phyloP scores from a whole-genome alignment of 2,329 filamentous ascomycete genomes.

The Rosellinia necatrix region DNA sequence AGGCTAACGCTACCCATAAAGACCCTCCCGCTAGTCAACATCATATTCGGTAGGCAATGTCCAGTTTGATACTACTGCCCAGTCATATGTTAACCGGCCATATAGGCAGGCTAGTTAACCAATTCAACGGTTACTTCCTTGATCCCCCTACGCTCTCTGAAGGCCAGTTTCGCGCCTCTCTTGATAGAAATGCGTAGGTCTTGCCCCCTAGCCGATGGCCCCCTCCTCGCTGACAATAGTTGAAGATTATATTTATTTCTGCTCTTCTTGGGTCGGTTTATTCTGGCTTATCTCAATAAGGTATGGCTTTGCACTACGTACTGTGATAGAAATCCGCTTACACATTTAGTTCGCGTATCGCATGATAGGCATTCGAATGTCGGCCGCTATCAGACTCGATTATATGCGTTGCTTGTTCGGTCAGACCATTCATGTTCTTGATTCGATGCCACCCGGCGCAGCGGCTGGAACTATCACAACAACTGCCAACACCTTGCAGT shows the following conservation, averaged over 20 bases:
- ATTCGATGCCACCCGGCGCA: constrained; percentile 66
- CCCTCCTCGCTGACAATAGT: constrained; percentile 18
- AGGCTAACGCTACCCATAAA: constrained; percentile 26
- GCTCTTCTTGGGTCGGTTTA: constrained; percentile 70
- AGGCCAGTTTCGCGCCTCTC: constrained; percentile 45
- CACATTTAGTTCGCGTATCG: constrained; percentile 58
- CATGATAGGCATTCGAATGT: constrained; percentile 65
- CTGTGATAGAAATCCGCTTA: constrained; percentile 23
- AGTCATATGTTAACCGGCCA: constrained; percentile 14
- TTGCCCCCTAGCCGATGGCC: neutral
- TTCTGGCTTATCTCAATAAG: constrained; percentile 65
- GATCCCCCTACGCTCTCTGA: constrained; percentile 41
- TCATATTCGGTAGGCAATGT: constrained; percentile 55
- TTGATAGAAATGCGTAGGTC: constrained; percentile 53
- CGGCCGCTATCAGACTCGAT: constrained; percentile 63
- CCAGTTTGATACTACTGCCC: neutral
- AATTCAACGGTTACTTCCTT: constrained; percentile 52
- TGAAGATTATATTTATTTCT: constrained; percentile 69
- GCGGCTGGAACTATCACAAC: constrained; percentile 67
- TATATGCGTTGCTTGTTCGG: constrained; percentile 68
- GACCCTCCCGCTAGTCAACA: constrained; percentile 64
- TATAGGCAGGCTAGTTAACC: constrained; percentile 50
- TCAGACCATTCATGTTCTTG: constrained; percentile 70
- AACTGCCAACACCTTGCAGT: constrained; percentile 66
- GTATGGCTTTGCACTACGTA: constrained; percentile 35